Conservation (phyloP, 768 basidiomycete species). For the Calocybe cyanea region DNA sequence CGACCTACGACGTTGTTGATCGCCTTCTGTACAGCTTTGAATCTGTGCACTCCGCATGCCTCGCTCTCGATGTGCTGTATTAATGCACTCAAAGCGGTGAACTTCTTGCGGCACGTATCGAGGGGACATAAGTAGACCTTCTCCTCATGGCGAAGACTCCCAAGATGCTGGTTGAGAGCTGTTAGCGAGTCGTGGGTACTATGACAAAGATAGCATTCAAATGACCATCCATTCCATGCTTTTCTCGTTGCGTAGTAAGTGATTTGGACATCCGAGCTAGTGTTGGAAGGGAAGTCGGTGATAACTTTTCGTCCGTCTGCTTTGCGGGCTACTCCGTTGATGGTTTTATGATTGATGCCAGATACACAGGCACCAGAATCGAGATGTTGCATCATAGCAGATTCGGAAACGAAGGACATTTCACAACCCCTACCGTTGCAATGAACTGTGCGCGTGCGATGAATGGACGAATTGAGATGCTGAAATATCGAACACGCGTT, state of each 20-base stretch:
- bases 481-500: conserved; percentile 28
- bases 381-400: conserved; percentile 59
- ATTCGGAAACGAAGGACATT: conserved; percentile 42
- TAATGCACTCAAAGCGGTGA: conserved; percentile 52
- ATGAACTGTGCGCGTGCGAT: conserved; percentile 33
- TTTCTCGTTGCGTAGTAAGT: conserved; percentile 28
- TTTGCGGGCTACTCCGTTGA: conserved; percentile 39
- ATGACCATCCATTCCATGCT: conserved; percentile 45
- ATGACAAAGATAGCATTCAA: conserved; percentile 67
- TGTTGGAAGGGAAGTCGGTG: conserved; percentile 52
- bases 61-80: conserved; percentile 67
- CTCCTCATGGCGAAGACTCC: conserved; percentile 55
- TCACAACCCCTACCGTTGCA: conserved; percentile 43
- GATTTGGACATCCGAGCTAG: conserved; percentile 21
- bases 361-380: conserved; percentile 58
- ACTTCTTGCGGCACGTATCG: conserved; percentile 36
- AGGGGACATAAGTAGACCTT: conserved; percentile 55
- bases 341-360: conserved; percentile 33
- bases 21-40: conserved; percentile 34
- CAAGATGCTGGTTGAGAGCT: conserved; percentile 58
- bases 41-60: conserved; percentile 50
- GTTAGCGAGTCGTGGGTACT: conserved; percentile 31
- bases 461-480: conserved; percentile 54
- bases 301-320: conserved; percentile 45
- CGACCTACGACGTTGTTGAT: conserved; percentile 31